Base-by-base conservation (phyloP, 2,329 filamentous ascomycete genomes). In the Sclerotinia subarctica region DNA sequence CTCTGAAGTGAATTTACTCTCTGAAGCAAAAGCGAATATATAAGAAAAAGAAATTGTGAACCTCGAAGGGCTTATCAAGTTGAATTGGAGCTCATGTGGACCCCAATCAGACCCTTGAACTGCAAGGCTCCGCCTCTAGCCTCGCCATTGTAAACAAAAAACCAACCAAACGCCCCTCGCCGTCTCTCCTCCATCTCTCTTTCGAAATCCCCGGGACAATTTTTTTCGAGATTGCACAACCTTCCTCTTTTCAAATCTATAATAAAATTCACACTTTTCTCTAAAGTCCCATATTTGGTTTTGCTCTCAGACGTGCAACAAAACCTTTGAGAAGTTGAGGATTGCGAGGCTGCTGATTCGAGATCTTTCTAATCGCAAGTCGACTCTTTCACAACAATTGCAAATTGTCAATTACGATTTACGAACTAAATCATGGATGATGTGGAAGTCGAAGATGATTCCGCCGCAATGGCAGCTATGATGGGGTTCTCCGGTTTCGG, bases 401-500 rank as follows among this genome's bases (percentile, higher is more conserved):
- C 13, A 26, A 60, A 35, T 35, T 35, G 2, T 35, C 1, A 35
- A 2, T 2, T 35, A 10, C 35, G 8, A 5, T 38, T 26, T 32
- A 26, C 42, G 19, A 32, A 8, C 7, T 47, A 19, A 38, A 42
- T 17, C 32, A 63, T 63, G 59, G 59, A 63, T 26, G 59, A 63
- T 47, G 21, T 49, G 35, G 42, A 46, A 26, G 13, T 49, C 5
- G 64, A 69, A n/a, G 68, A 69, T 29, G 72, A 74, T 49, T 68
- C 70, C 32, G 69, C 68, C 8, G 72, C 70, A 15, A 73, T 74
- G 72, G 82, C 85, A 60, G 84, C 85, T 53, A 83, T 85, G 58
- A 90, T 93, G 88, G 91, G 91, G 71, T 93, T 93, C 78, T 84
- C 88, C 11, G 84, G 86, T 68, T 94, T 94, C 75, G 90, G 90